Percentiles rank a stretch among this genome's conserved stretches.
phyloP scores from a whole-genome alignment of 805 yeast species.

The Pichia thaimueangensis region DNA sequence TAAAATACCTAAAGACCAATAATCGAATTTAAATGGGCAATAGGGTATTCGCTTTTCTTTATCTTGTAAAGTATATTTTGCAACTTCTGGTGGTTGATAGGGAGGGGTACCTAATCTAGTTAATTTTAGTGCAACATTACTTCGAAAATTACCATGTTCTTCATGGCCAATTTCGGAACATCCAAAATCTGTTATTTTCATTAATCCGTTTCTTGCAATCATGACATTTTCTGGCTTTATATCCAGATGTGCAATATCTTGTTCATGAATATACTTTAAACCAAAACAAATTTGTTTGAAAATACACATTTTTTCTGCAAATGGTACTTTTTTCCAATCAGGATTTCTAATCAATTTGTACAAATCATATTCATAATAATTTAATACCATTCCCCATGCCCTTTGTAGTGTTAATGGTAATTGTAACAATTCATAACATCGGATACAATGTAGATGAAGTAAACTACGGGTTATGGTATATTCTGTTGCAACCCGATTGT shows the following conservation, averaged over 20 bases:
- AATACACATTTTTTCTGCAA: slow-evolving; percentile 52
- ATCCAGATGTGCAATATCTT: slow-evolving; percentile 67
- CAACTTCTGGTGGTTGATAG: slow-evolving; percentile 73
- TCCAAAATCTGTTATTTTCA: slow-evolving; percentile 72
- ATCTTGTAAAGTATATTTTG: slow-evolving; percentile 35
- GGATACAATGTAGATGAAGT: slow-evolving; percentile 52
- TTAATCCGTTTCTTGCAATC: slow-evolving; percentile 51
- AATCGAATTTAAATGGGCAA: slow-evolving; percentile 61
- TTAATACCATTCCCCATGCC: slow-evolving; percentile 75
- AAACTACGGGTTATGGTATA: slow-evolving; percentile 52
- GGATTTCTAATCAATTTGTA: slow-evolving; percentile 47
- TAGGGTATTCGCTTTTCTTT: slow-evolving; percentile 26
- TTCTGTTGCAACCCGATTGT: slow-evolving; percentile 58
- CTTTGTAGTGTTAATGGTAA: slow-evolving; percentile 54
- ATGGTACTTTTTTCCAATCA: slow-evolving; percentile 49
- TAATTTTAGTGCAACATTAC: slow-evolving; percentile 32
- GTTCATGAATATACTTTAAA: slow-evolving; percentile 52
- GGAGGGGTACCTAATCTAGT: slow-evolving; percentile 75
- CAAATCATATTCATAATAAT: slow-evolving; percentile 57
- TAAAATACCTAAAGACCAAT: slow-evolving; percentile 68
- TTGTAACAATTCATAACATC: slow-evolving; percentile 47
- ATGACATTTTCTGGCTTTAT: slow-evolving; percentile 70
- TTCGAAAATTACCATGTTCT: slow-evolving; percentile 41
- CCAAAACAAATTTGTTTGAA: slow-evolving; percentile 67
- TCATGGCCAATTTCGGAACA: slow-evolving; percentile 61